A percentile compares a stretch with the other conserved stretches of the same genome.
Conservation (phyloP, 352 stramenopile species). For the Phytophthora podocarpi region DNA sequence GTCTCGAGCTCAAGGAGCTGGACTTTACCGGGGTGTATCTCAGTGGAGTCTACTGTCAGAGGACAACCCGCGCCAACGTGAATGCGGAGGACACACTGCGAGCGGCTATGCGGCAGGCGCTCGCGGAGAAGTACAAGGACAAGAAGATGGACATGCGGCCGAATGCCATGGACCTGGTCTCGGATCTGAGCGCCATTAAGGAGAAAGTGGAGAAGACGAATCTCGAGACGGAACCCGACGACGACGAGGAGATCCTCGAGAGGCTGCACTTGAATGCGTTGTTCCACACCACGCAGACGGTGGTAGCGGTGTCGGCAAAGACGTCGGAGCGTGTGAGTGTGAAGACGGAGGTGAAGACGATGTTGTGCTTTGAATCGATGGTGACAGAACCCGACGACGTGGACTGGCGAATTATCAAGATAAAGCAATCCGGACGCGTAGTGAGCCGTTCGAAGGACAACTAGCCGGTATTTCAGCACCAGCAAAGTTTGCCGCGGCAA, state of each 20-base stretch:
- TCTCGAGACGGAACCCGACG: conserved; percentile 6
- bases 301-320: conserved; percentile 20
- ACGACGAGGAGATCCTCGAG: conserved; percentile 30
- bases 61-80: conserved; percentile 27
- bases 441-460: conserved; percentile 3
- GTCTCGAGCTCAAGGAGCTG: conserved; percentile 37
- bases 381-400: conserved; percentile 40
- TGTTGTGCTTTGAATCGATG: conserved; percentile 31
- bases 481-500: too few species aligned
- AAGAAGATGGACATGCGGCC: neutral
- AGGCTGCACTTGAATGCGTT: conserved; percentile 33
- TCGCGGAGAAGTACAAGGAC: conserved; percentile 3
- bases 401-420: conserved; percentile 36
- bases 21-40: conserved; percentile 43
- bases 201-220: conserved; percentile 7
- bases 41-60: conserved; percentile 25
- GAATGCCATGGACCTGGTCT: neutral
- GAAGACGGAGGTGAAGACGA: conserved; percentile 18
- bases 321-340: neutral
- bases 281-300: conserved; percentile 33
- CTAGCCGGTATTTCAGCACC: neutral
- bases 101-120: neutral
- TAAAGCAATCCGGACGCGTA: conserved; percentile 14
- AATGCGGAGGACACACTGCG: conserved; percentile 28
- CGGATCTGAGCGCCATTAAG: neutral